Base-by-base conservation (phyloP, 805 yeast species). In the Aciculoconidium aculeatum region DNA sequence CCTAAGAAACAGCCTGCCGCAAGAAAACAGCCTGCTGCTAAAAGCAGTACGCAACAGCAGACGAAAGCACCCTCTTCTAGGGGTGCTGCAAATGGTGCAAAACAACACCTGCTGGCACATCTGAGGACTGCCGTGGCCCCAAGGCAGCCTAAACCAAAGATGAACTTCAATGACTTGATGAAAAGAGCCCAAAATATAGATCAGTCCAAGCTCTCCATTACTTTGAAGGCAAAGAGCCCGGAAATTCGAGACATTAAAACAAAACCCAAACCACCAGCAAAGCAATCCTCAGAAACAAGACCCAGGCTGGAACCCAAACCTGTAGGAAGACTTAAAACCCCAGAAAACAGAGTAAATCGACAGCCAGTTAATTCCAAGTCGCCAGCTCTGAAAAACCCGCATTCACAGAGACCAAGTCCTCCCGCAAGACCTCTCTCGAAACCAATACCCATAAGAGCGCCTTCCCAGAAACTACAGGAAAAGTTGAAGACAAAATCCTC, bases 111-210 rank as follows among this genome's bases (percentile, higher is more conserved):
- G 23, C 26, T 32, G 34, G 18, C 19, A n/a, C n/a, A n/a, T n/a
- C n/a, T 27, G 20, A 26, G 31, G 15, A 31, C 34, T 11, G 12
- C 34, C 23, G 25, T 25, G 25, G 21, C 23, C 16, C 22, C 28
- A 10, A 10, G 21, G 17, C 33, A 49, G 9, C 44, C 60, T 4
- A 47, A 44, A 2, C 66, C 65, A 25, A 71, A 75, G 47, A 52
- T 79, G 49, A 72, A 76, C 11, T 81, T 79, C 47, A 68, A 67
- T 32, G 83, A 82, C 24, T 62, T 81, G 30, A 75, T 81, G 82
- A 73, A 73, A 45, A 73, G 74, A 47, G 92, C 90, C 0, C 70
- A 70, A 9, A 55, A 58, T 8, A 70, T 81, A 2, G 82, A 80
- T 45, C 61, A 65, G 30, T 45, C 49, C 31, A 62, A 61, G 39